These are phyloP conservation scores for Ziziphus jujuba DNA, from an alignment of 306 rosid species.

Conservation along the genomic window DNA sequence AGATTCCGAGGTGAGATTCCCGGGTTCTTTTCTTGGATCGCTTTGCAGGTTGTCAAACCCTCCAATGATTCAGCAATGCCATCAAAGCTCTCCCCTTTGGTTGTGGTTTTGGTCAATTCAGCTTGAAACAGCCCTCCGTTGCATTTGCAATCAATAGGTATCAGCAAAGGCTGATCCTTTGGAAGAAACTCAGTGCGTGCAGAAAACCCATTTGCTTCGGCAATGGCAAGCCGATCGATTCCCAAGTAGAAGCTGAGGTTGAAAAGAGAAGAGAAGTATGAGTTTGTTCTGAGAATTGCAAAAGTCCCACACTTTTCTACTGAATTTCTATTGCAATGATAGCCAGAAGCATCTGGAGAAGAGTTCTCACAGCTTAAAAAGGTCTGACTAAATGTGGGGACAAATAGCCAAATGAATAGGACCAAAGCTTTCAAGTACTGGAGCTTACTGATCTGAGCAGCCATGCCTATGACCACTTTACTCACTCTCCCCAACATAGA, in stretches of 20 bases:
- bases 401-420: slow-evolving; percentile 47
- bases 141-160: slow-evolving; percentile 79
- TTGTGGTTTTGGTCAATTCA: slow-evolving; percentile 47
- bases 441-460: slow-evolving; percentile 38
- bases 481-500: slow-evolving; percentile 29
- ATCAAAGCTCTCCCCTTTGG: slow-evolving; percentile 68
- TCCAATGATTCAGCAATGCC: slow-evolving; percentile 63
- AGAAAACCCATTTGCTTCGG: slow-evolving; percentile 68
- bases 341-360: slow-evolving; percentile 50
- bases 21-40: slow-evolving; percentile 54
- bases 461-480: slow-evolving; percentile 41
- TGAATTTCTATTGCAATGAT: slow-evolving; percentile 47
- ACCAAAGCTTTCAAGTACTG: slow-evolving; percentile 44
- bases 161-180: slow-evolving; percentile 52
- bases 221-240: slow-evolving; percentile 44
- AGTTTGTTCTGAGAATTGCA: slow-evolving; percentile 62
- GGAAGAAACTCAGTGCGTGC: slow-evolving; percentile 61
- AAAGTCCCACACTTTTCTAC: slow-evolving; percentile 57
- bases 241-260: slow-evolving; percentile 77
- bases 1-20: slow-evolving; percentile 58
- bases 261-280: slow-evolving; percentile 64
- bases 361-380: slow-evolving; percentile 40
- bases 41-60: slow-evolving; percentile 76
- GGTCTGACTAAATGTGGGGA: slow-evolving; percentile 43
- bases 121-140: slow-evolving; percentile 49